Base-by-base conservation (phyloP, 371 early-diverging fungal species). In the Blyttiomyces sp. region DNA sequence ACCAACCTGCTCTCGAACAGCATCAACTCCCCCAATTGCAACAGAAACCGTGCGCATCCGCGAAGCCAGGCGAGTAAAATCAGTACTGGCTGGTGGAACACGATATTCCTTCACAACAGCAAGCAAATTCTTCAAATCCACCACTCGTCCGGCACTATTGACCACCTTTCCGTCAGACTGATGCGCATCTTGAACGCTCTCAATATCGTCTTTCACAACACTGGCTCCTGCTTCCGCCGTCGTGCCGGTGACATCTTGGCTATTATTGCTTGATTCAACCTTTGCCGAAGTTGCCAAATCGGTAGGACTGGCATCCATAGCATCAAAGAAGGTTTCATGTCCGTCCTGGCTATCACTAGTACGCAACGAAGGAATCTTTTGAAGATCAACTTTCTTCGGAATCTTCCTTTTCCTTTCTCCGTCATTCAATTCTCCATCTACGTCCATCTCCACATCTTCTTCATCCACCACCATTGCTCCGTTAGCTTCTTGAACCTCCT, bases 41-140 rank as follows among this genome's bases (percentile, higher is more conserved):
- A 31, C 59, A 11, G 51, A 34, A 2, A 59, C 28, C 6, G 52
- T 31, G 16, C 43, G 59, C n/a, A 59, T 35, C 17, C 59, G 50
- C 21, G 43, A 49, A n/a, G 59, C 19, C 9, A 59, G 52, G 1
- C 52, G 50, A 26, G 32, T n/a, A 24, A 39, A 59, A 13, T 43
- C 59, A 3, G 59, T 49, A 28, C 13, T n/a, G 13, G 39, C 42
- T 28, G 59, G 51, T 13, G 17, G 6, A 5, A 59, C 59, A 26
- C n/a, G 26, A 30, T 51, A 59, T 34, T 51, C n/a, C 17, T 35
- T 21, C 13, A 59, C 59, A 36, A 59, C 24, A 27, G n/a, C 13
- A 2, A n/a, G n/a, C n/a, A n/a, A n/a, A n/a, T n/a, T n/a, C n/a
- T n/a, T n/a, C n/a, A n/a, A n/a, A n/a, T n/a, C n/a, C n/a, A n/a